Evolutionary conservation across 2,329 filamentous ascomycete genomes (phyloP), one percentile per base, ranked within the genome.

Genomic region (Penicillium sp.): DNA sequence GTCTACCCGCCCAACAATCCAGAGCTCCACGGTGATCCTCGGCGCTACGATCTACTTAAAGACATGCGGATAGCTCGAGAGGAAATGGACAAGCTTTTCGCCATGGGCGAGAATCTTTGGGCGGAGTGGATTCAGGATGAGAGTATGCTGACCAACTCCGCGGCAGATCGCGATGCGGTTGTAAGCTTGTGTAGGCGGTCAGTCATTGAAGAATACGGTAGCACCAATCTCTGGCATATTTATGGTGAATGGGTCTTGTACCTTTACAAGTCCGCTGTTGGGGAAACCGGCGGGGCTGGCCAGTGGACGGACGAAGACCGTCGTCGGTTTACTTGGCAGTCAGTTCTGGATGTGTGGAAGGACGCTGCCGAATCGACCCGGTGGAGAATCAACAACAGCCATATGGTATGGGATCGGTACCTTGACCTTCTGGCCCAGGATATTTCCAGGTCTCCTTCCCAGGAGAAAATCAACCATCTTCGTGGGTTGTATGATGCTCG

Each of bases 111-210:
- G 68, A 80, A 83, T 43, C 75, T 87, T 50, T 88, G 85, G 85
- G 74, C 80, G 4, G 84, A 86, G 58, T 87, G 85, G 79, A 81
- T 88, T 44, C 79, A 84, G 61, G 86, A 88, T 61, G 85, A 88
- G 67, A 83, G 80, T 51, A 75, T 83, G 56, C 71, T 88, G 52
- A 85, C 85, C 26, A 77, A 74, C 21, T 79, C 79, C 19, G 74
- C 81, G 7, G 82, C 86, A 23, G 84, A 87, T 65, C 80, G 84
- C 37, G 80, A 85, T 58, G 77, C 75, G 3, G 80, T 88, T 10
- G 82, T 86, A 65, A 84, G 87, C 62, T 74, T 86, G 14, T 87
- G 82, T 64, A 78, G 81, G 60, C 81, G 82, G 60, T 85, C 85
- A 3, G 82, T 86, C 2, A 76, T 80, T 37, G 85, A 88, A 58